phyloP scores from a whole-genome alignment of 176 grass and related monocot genomes.

The Oryza glaberrima region DNA sequence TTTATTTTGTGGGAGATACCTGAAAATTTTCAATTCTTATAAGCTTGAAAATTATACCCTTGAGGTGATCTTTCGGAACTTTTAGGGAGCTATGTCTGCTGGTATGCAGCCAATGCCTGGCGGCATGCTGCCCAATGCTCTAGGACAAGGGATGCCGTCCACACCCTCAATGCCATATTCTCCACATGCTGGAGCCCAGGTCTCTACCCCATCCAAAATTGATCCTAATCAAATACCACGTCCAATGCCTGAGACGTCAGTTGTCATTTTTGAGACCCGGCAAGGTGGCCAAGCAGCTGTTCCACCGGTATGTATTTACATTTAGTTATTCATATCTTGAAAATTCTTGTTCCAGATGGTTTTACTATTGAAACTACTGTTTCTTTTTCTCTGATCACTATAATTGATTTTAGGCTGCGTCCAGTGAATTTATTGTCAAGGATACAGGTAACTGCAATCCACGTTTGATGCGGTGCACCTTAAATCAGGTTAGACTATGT shows the following conservation, averaged over 20 bases:
- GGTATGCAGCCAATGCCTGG: slow-evolving; percentile 43
- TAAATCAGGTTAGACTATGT: slow-evolving; percentile 69
- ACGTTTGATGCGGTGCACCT: slow-evolving; percentile 81
- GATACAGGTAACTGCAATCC: slow-evolving; percentile 88
- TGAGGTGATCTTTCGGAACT: slow-evolving; percentile 31
- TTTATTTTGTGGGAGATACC: slow-evolving; percentile 21
- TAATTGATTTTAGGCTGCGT: slow-evolving; percentile 56
- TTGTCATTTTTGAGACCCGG: slow-evolving; percentile 67
- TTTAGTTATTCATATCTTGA: slow-evolving; percentile 3
- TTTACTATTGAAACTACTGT: slow-evolving; percentile 1
- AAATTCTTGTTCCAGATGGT: slow-evolving; percentile 18
- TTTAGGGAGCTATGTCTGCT: slow-evolving; percentile 40
- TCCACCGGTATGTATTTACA: slow-evolving; percentile 66
- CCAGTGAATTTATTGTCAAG: slow-evolving; percentile 81
- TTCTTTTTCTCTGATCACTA: slow-evolving; percentile 15
- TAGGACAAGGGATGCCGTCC: slow-evolving; percentile 54
- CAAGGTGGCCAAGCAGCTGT: slow-evolving; percentile 72
- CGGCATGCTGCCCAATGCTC: slow-evolving; percentile 50
- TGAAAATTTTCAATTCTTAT: slow-evolving; percentile 26
- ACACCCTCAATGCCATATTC: slow-evolving; percentile 65
- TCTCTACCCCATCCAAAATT: slow-evolving; percentile 77
- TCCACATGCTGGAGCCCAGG: slow-evolving; percentile 63
- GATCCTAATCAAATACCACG: slow-evolving; percentile 87
- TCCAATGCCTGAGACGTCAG: slow-evolving; percentile 61
- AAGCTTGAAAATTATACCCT: slow-evolving; percentile 7